Conservation (phyloP, 208 protist genomes). For the Crithidia thermophila region DNA sequence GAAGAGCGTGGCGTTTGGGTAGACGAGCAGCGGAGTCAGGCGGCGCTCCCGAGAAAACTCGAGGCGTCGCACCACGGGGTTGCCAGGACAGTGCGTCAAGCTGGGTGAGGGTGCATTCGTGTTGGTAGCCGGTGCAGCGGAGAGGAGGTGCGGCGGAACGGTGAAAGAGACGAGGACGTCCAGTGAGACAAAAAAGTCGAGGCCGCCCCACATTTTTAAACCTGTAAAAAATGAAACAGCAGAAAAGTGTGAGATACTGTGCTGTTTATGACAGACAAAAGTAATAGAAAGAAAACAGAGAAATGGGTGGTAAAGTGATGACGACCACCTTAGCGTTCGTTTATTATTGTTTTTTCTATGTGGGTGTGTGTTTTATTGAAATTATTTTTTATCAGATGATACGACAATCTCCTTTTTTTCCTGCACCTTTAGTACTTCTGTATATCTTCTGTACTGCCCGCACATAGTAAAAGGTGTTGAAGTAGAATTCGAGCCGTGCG, state of each 20-base stretch:
- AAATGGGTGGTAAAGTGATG: no score
- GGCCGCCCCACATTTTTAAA: constrained; percentile 44
- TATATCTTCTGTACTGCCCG: no score
- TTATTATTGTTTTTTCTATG: no score
- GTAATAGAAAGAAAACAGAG: background rate
- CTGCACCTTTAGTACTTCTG: no score
- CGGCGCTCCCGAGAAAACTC: constrained; percentile 28
- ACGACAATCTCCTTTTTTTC: no score
- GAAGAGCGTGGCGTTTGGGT: constrained; percentile 64
- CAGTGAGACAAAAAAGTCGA: constrained; percentile 73
- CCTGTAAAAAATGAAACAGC: background rate
- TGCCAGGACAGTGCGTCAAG: constrained; percentile 36
- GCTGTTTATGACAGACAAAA: background rate
- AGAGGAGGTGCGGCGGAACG: constrained; percentile 8
- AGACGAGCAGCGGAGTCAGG: constrained; percentile 38
- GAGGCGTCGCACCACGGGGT: constrained; percentile 34
- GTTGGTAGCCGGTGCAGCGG: background rate
- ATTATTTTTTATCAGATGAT: no score
- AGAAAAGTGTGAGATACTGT: background rate
- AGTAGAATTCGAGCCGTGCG: no score
- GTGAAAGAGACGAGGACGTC: constrained; percentile 58
- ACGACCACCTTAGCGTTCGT: no score
- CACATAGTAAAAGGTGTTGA: no score
- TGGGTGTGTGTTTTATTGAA: no score
- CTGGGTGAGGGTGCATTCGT: background rate